Base-by-base conservation (phyloP, 1,284 basidiomycete genomes). In the Sporisorium exsertum region DNA sequence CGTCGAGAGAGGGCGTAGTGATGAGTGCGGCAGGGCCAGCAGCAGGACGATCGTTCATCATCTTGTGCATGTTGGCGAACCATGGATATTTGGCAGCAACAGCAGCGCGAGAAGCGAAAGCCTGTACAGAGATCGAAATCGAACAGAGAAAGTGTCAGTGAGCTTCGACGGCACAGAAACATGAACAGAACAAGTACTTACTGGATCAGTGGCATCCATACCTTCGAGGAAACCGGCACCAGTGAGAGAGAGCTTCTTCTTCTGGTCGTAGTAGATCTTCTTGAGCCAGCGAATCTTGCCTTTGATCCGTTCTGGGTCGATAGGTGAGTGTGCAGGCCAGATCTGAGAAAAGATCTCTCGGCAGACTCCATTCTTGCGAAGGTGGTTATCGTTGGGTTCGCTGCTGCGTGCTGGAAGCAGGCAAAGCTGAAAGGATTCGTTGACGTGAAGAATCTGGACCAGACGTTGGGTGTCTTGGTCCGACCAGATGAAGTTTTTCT, bases 151-250 rank as follows among this genome's bases (percentile, higher is more conserved):
- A 16, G 22, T 7, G 12, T 46, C 45, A n/a, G n/a, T n/a, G n/a
- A n/a, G n/a, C n/a, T n/a, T n/a, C n/a, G n/a, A n/a, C n/a, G 32
- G 32, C 37, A 18, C 16, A 24, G 16, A n/a, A n/a, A n/a, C n/a
- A n/a, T n/a, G 18, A 52, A 6, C 13, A 2, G 15, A 50, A 32
- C 49, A n/a, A n/a, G n/a, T n/a, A 52, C 50, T 35, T 52, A 52
- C 50, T 24, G 50, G 50, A 5, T 52, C 32, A 9, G 32, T 22
- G 2, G 50, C 5, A 16, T 33, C 32, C 32, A 52, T 33, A 20
- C 32, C 50, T 35, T 35, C 32, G n/a, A 35, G 33, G 24, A 33
- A 52, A 15, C 50, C 50, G n/a, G 50, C 50, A 12, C 32, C 50
- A 20, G 32, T 20, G 9, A 33, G 32, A 2, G 20, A 33, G 7